These are phyloP conservation scores for Pleurotus tuber-regium DNA, from an alignment of 768 basidiomycete genomes.

Conservation along the genomic window DNA sequence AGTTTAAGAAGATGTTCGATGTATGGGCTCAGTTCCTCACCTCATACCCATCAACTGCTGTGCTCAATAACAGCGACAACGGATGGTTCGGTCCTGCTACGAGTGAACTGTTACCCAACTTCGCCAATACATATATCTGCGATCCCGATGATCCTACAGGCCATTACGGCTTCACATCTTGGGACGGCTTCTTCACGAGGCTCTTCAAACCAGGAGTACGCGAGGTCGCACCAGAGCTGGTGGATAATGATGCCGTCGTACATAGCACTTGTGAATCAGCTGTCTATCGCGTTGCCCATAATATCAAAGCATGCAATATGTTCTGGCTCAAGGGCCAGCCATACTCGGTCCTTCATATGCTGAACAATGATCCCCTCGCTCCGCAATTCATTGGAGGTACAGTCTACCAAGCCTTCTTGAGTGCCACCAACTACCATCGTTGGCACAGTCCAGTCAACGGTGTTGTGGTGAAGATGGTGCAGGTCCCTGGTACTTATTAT, in stretches of 20 bases:
- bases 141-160: conserved; percentile 29
- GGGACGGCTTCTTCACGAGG: conserved; percentile 48
- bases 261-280: conserved; percentile 47
- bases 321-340: conserved; percentile 56
- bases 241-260: conserved; percentile 34
- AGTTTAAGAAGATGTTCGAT: conserved; percentile 46
- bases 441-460: conserved; percentile 52
- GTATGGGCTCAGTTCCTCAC: conserved; percentile 47
- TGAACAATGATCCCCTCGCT: conserved; percentile 30
- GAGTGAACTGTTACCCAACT: conserved; percentile 15
- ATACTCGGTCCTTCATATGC: conserved; percentile 50
- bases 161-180: conserved; percentile 37
- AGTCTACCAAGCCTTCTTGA: conserved; percentile 49
- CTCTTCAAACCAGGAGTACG: conserved; percentile 22
- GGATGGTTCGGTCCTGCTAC: conserved; percentile 46
- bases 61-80: conserved; percentile 31
- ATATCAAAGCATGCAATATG: conserved; percentile 35
- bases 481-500: neutral
- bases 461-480: neutral
- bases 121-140: conserved; percentile 37
- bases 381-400: conserved; percentile 40
- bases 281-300: conserved; percentile 32
- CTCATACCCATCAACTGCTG: conserved; percentile 38
- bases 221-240: conserved; percentile 29
- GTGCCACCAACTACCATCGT: conserved; percentile 47